phyloP scores from a whole-genome alignment of 2,329 filamentous ascomycete genomes.

The Ophiosphaerella herpotricha region DNA sequence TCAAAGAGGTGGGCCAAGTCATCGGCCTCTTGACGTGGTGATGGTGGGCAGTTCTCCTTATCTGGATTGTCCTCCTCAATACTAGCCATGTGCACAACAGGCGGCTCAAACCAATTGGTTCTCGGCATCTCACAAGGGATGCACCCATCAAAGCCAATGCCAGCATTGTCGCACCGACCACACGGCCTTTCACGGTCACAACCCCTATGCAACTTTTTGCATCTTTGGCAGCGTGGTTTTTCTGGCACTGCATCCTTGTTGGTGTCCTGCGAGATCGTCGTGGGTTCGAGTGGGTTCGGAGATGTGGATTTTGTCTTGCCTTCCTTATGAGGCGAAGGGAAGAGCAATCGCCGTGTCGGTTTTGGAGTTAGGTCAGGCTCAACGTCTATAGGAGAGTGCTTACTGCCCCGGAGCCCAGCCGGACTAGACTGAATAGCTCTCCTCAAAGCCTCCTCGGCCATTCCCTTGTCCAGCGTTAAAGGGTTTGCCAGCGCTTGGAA shows the following conservation, averaged over 20 bases:
- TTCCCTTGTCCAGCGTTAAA: conserved; percentile 16
- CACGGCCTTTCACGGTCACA: conserved; percentile 36
- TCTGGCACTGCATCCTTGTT: conserved; percentile 19
- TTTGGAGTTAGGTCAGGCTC: conserved; percentile 59
- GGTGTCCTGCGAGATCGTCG: conserved; percentile 4
- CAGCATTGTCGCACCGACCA: conserved; percentile 24
- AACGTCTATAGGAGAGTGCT: conserved; percentile 55
- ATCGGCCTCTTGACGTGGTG: conserved; percentile 48
- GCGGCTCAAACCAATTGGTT: conserved; percentile 22
- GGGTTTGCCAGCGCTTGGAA: conserved; percentile 9
- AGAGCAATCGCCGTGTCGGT: conserved; percentile 72
- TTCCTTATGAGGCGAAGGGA: conserved; percentile 74
- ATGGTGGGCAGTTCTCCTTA: conserved; percentile 62
- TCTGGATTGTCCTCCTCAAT: conserved; percentile 45
- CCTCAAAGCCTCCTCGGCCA: conserved; percentile 49
- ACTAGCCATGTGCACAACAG: conserved; percentile 13
- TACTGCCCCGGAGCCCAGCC: conserved; percentile 55
- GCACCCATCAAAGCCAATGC: conserved; percentile 26
- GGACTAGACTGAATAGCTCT: conserved; percentile 67
- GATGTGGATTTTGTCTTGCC: conserved; percentile 65
- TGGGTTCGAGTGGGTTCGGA: conserved; percentile 45
- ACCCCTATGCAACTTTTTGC: conserved; percentile 26
- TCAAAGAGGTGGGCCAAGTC: conserved; percentile 70
- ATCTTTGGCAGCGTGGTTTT: conserved; percentile 30
- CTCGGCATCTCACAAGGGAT: conserved; percentile 22